Base-by-base conservation (phyloP, 495 filamentous ascomycete genomes). In the Aspergillus diversus region DNA sequence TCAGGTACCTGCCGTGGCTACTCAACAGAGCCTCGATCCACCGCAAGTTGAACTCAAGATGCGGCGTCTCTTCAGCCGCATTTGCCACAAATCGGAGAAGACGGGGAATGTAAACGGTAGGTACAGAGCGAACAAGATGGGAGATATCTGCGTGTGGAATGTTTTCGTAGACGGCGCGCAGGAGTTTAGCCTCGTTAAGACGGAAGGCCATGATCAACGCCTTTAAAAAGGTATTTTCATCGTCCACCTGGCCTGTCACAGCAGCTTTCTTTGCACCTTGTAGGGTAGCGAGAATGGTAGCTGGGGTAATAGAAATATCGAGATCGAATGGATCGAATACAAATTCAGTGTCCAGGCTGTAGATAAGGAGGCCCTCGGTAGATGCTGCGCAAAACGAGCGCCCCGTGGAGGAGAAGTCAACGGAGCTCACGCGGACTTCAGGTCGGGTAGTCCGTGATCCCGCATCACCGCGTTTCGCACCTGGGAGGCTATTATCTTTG, bases 151-250 rank as follows among this genome's bases (percentile, higher is more conserved):
- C 76, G 39, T 87, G 81, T 16, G 96, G 93, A 42, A 92, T 90
- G 3, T 84, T 81, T 77, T 94, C 91, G 76, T 96, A 97, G 11
- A 97, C 92, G 32, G 85, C 85, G 60, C 88, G 87, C 54, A 97
- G 85, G 31, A 98, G 80, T 53, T 84, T 83, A 3, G 82, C 80
- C 68, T 94, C 88, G 76, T 96, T 97, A 43, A 99, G 84, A 1
- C 95, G 90, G 82, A 99, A 98, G 1, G 93, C 91, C 94, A 98
- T 97, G 60, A 97, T 89, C 3, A 99, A 79, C 1, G 95, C 95
- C 75, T 92, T 96, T 37, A 97, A 82, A 77, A 89, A 97, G 43
- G 96, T 91, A 66, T 84, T 84, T 55, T 93, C 86, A 12, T 76
- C 72, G 55, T 76, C 73, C 34, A 67, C 61, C 11, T 70, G 67